Evolutionary conservation across 306 rosid species (phyloP).

Genomic region (Arachis hypogaea): DNA sequence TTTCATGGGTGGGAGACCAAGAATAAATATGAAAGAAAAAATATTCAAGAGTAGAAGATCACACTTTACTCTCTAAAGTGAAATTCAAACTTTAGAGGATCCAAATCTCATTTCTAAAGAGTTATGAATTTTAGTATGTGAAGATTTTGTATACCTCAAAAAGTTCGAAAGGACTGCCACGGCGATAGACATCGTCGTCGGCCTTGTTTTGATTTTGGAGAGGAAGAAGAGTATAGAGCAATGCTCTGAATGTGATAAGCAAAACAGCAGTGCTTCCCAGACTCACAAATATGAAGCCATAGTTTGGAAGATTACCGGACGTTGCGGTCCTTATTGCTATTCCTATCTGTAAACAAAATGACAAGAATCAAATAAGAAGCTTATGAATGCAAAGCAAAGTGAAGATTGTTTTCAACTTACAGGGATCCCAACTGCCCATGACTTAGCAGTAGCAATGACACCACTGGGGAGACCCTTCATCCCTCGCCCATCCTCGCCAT

Average conservation of each 20-base stretch:
- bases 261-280: constrained; percentile 91
- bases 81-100: no score
- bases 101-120: no score
- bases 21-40: no score
- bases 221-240: constrained; percentile 64
- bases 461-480: constrained; percentile 77
- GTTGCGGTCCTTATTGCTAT: constrained; percentile 62
- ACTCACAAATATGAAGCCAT: constrained; percentile 64
- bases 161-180: constrained; percentile 86
- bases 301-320: constrained; percentile 65
- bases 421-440: constrained; percentile 94
- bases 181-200: constrained; percentile 88
- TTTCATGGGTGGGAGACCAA: no score
- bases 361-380: no score
- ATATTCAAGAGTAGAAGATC: no score
- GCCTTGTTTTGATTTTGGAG: constrained; percentile 59
- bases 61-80: no score
- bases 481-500: constrained; percentile 89
- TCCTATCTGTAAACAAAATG: constrained; percentile 65
- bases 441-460: constrained; percentile 73
- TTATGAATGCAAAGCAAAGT: no score
- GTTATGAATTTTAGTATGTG: neutral
- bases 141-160: constrained; percentile 68
- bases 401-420: constrained; percentile 48
- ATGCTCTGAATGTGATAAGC: constrained; percentile 74